phyloP scores from a whole-genome alignment of 805 yeast genomes.

The Saturnispora zaruensis region DNA sequence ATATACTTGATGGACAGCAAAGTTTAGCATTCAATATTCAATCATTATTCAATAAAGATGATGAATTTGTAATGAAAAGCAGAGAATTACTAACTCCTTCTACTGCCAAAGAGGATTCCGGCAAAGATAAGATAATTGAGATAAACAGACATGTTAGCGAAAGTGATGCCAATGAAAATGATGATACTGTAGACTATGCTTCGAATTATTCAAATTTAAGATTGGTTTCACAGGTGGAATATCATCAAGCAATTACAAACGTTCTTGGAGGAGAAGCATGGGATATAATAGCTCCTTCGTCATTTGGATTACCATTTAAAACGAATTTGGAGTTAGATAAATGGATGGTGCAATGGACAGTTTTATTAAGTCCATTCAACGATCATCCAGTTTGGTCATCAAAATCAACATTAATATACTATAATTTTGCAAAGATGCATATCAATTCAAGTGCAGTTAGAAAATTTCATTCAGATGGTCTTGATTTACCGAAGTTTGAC shows the following conservation, averaged over 20 bases:
- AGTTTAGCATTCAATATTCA: slow-evolving; percentile 51
- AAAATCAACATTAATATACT: slow-evolving; percentile 59
- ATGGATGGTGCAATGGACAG: slow-evolving; percentile 81
- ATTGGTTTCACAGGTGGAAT: slow-evolving; percentile 58
- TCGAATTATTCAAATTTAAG: slow-evolving; percentile 40
- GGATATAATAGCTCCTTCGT: slow-evolving; percentile 50
- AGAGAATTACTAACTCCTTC: slow-evolving; percentile 29
- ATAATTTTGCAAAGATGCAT: slow-evolving; percentile 70
- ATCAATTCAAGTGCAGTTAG: slow-evolving; percentile 47
- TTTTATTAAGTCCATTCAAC: slow-evolving; percentile 50
- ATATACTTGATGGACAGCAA: slow-evolving; percentile 61
- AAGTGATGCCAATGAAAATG: neutral
- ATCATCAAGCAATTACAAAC: slow-evolving; percentile 52
- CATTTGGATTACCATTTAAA: slow-evolving; percentile 61
- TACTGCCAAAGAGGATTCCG: neutral
- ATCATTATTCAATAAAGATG: slow-evolving; percentile 42
- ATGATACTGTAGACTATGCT: neutral
- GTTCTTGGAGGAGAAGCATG: slow-evolving; percentile 53
- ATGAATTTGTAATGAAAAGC: slow-evolving; percentile 36
- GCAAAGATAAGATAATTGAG: slow-evolving; percentile 1
- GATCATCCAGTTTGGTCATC: slow-evolving; percentile 53
- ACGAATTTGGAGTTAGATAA: slow-evolving; percentile 59
- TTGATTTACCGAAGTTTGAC: slow-evolving; percentile 22
- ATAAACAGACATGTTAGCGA: neutral
- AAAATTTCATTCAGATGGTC: slow-evolving; percentile 26